These are phyloP conservation scores for Heimioporus sp. DNA, from an alignment of 768 basidiomycete species.

Conservation along the genomic window DNA sequence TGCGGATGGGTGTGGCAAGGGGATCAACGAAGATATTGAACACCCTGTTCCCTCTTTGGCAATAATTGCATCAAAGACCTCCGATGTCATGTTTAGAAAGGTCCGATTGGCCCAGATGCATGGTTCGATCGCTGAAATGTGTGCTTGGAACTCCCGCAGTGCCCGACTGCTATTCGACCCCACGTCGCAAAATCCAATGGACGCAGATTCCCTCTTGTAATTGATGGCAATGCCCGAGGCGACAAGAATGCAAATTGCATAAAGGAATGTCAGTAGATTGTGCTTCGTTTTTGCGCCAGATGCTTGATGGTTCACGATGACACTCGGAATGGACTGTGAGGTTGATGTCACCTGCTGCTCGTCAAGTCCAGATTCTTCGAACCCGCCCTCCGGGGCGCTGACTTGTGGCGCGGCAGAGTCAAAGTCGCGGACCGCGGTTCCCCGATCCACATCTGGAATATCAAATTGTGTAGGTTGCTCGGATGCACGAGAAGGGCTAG, in stretches of 20 bases:
- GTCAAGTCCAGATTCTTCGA: conserved; percentile 12
- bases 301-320: conserved; percentile 17
- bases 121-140: conserved; percentile 45
- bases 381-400: conserved; percentile 21
- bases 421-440: background rate
- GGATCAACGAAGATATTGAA: conserved; percentile 52
- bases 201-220: conserved; percentile 66
- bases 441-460: conserved; percentile 3
- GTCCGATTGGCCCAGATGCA: conserved; percentile 60
- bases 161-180: conserved; percentile 57
- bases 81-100: conserved; percentile 36
- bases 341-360: conserved; percentile 33
- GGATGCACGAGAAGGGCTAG: conserved; percentile 11
- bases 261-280: conserved; percentile 43
- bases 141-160: conserved; percentile 47
- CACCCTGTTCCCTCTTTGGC: conserved; percentile 41
- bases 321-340: conserved; percentile 39
- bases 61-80: conserved; percentile 24
- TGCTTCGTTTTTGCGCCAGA: conserved; percentile 20
- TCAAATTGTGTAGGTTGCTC: conserved; percentile 8
- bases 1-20: conserved; percentile 53
- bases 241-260: conserved; percentile 34
- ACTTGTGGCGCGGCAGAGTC: conserved; percentile 6
- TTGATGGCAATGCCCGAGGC: conserved; percentile 36
- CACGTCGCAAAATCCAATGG: conserved; percentile 75